Evolutionary conservation across 2,329 filamentous ascomycete species (phyloP).

Genomic region (Fusarium sarcochroum): DNA sequence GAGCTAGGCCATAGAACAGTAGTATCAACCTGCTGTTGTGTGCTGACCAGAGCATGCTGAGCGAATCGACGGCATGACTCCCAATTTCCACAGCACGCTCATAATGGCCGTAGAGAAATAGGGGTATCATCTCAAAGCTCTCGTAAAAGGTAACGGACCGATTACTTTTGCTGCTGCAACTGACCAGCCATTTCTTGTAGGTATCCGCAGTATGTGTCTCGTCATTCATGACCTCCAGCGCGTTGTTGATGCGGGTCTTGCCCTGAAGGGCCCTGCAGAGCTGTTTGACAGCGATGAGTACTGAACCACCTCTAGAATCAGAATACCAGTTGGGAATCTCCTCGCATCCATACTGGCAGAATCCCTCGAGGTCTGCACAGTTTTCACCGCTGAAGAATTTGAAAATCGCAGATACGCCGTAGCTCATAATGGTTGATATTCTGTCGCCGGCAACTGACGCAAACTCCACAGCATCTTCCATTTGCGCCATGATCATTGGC

Average conservation of each 20-base stretch:
- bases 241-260: slow-evolving; percentile 71
- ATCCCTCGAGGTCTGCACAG: slow-evolving; percentile 76
- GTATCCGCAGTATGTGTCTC: slow-evolving; percentile 71
- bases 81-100: slow-evolving; percentile 71
- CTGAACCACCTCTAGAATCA: slow-evolving; percentile 78
- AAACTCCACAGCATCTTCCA: slow-evolving; percentile 77
- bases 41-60: slow-evolving; percentile 70
- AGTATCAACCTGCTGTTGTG: slow-evolving; percentile 70
- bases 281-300: slow-evolving; percentile 77
- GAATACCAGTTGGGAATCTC: slow-evolving; percentile 80
- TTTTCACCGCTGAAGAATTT: slow-evolving; percentile 80
- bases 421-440: slow-evolving; percentile 78
- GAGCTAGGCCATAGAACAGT: slow-evolving; percentile 72
- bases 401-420: slow-evolving; percentile 76
- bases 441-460: slow-evolving; percentile 78
- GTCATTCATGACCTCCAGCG: slow-evolving; percentile 74
- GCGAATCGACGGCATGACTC: slow-evolving; percentile 61
- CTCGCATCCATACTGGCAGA: slow-evolving; percentile 79
- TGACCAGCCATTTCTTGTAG: slow-evolving; percentile 72
- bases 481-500: slow-evolving; percentile 67
- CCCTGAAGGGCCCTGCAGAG: slow-evolving; percentile 79
- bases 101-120: slow-evolving; percentile 75
- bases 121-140: slow-evolving; percentile 72
- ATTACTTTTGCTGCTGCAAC: slow-evolving; percentile 69
- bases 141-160: slow-evolving; percentile 78